Evolutionary conservation across 106 monocot genomes (phyloP).

Genomic region (Agapanthus africanus): DNA sequence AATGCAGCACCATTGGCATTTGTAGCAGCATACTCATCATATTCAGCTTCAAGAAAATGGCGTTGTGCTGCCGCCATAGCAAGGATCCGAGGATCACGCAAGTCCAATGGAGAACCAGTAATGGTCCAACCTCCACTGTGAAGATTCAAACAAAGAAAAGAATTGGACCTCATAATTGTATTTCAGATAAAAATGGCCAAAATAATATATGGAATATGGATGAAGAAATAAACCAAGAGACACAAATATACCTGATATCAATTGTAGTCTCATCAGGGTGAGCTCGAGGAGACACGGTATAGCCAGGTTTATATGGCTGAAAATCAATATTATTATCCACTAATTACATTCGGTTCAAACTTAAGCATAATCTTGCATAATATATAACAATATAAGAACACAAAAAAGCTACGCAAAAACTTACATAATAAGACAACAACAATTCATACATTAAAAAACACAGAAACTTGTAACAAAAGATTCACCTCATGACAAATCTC

Average conservation of each 20-base stretch:
- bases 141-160: constrained; percentile 15
- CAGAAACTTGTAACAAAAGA: no score
- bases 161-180: background rate
- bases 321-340: no score
- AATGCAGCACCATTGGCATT: constrained; percentile 61
- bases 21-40: constrained; percentile 65
- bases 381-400: background rate
- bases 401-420: no score
- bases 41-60: constrained; percentile 63
- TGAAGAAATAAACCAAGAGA: background rate
- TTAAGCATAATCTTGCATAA: no score
- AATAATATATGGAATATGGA: background rate
- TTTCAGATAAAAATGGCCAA: background rate
- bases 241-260: constrained; percentile 40
- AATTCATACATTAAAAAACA: no score
- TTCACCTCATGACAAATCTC: constrained; percentile 89
- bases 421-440: no score
- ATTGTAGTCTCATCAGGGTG: constrained; percentile 55
- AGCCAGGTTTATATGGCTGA: constrained; percentile 64
- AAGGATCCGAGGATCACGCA: constrained; percentile 49
- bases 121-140: constrained; percentile 60
- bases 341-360: no score
- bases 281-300: constrained; percentile 53
- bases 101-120: constrained; percentile 41
- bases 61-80: constrained; percentile 58